Evolutionary conservation across 139 green algal genomes (phyloP).

Genomic region (Edaphochlamys debaryana): DNA sequence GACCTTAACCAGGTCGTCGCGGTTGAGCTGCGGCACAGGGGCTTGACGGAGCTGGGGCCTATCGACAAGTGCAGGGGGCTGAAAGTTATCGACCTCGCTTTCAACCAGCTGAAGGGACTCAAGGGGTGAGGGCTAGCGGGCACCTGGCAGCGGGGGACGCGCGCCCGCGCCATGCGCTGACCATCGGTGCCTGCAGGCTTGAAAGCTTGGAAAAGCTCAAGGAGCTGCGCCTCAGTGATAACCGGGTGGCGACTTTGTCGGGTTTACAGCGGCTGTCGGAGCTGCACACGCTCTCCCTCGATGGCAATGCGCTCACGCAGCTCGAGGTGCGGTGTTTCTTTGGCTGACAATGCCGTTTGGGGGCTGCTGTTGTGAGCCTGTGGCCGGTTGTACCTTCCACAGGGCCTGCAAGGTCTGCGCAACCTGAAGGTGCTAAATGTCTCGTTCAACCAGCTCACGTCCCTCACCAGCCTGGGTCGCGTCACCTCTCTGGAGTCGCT

Average conservation of each 20-base stretch:
- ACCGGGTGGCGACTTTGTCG: not conserved
- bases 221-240: conserved; percentile 20
- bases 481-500: conserved; percentile 48
- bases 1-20: conserved; percentile 24
- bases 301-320: conserved; percentile 24
- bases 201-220: conserved; percentile 33
- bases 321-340: conserved; percentile 12
- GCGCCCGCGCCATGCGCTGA: not conserved
- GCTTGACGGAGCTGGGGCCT: conserved; percentile 25
- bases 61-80: conserved; percentile 28
- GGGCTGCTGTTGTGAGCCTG: too few species aligned
- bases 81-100: conserved; percentile 13
- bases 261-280: conserved; percentile 15
- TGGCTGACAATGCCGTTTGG: too few species aligned
- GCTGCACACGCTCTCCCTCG: conserved; percentile 30
- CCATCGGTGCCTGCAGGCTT: not conserved
- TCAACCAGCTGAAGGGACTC: conserved; percentile 24
- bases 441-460: conserved; percentile 44
- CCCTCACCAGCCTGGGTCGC: conserved; percentile 29
- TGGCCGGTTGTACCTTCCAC: too few species aligned
- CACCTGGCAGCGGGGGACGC: not conserved
- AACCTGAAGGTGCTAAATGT: conserved; percentile 47
- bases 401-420: conserved; percentile 36
- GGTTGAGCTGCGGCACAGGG: conserved; percentile 30
- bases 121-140: conserved; percentile 22